Evolutionary conservation across 805 yeast genomes (phyloP).

Genomic region (Scheffersomyces stipitis): DNA sequence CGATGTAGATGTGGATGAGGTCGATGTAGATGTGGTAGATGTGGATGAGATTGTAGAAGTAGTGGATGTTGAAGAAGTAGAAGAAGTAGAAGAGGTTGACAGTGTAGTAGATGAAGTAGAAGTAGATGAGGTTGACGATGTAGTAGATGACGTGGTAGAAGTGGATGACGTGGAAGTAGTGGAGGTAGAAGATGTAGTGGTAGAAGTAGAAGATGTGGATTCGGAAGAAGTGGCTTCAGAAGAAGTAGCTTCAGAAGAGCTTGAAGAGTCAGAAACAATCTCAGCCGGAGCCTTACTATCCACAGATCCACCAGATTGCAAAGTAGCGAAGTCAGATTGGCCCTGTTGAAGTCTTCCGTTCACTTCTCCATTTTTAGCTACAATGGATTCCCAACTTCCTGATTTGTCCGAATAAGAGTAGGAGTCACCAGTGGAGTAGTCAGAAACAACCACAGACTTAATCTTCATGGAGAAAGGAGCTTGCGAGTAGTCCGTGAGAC

Average conservation of each 20-base stretch:
- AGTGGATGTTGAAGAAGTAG: neutral
- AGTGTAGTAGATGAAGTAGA: neutral
- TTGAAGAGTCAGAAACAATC: neutral
- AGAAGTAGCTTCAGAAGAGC: neutral
- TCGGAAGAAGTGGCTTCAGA: neutral
- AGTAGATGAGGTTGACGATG: neutral
- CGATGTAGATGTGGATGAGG: neutral
- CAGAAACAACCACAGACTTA: slow-evolving; percentile 23
- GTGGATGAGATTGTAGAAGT: neutral
- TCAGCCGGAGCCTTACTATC: slow-evolving; percentile 4
- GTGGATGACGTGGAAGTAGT: slow-evolving; percentile 1
- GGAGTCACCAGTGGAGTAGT: slow-evolving; percentile 48
- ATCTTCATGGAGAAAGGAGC: slow-evolving; percentile 24
- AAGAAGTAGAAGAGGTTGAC: neutral
- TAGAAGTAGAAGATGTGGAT: neutral
- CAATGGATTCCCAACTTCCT: slow-evolving; percentile 41
- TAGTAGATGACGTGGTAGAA: neutral
- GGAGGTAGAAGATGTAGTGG: neutral
- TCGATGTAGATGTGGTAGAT: neutral
- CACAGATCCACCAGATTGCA: slow-evolving; percentile 6
- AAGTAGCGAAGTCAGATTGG: slow-evolving; percentile 4
- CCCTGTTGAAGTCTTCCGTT: slow-evolving; percentile 16
- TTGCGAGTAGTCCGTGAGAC: slow-evolving; percentile 19
- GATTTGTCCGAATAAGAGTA: slow-evolving; percentile 40
- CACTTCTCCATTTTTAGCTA: slow-evolving; percentile 35